Evolutionary conservation across 139 green algal genomes (phyloP), one percentile per base, ranked within the genome.

Genomic region (Eudorina sp.): DNA sequence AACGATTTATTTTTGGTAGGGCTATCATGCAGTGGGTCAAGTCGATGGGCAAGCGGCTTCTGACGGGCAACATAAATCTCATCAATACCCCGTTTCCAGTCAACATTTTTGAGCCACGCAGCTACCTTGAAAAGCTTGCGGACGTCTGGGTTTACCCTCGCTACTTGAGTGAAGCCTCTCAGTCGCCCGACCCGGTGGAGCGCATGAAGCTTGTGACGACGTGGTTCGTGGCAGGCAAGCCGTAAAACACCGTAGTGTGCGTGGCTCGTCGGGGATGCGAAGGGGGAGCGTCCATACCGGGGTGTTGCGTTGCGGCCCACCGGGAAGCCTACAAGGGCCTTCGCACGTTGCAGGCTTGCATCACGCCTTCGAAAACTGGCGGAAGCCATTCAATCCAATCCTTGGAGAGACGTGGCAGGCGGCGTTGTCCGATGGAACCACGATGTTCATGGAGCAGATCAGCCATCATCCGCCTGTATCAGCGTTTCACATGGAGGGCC

Each of bases 331-430:
- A n/a, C n/a, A n/a, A n/a, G n/a, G n/a, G n/a, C n/a, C n/a, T 29
- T 68, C 48, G 48, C 13, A 13, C 48, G 48, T 21, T 72, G 25
- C 90, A 95, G 93, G 92, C 13, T 85, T 94, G 68, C 90, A 95
- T 75, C 90, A 93, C 53, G 73, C 83, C 11, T 93, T 94, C 84
- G 90, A 92, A 76, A 92, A 80, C 34, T 98, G 94, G 94, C 89
- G 90, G 58, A 98, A 98, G 90, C 96, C 96, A 0, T 98, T 98
- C 93, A 98, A 98, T 88, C 96, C 96, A 0, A 96, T 98, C 27
- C 90, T 98, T n/a, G 96, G 96, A 0, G 96, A 98, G 91, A 98
- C 96, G 0, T 98, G 94, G 94, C 92, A 97, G 83, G 93, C 92
- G 3, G 29, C 7, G 41, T 92, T 96, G 48, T 82, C 84, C 0